Conservation (phyloP, 2,329 filamentous ascomycete genomes). For the Apiospora malaysiana region DNA sequence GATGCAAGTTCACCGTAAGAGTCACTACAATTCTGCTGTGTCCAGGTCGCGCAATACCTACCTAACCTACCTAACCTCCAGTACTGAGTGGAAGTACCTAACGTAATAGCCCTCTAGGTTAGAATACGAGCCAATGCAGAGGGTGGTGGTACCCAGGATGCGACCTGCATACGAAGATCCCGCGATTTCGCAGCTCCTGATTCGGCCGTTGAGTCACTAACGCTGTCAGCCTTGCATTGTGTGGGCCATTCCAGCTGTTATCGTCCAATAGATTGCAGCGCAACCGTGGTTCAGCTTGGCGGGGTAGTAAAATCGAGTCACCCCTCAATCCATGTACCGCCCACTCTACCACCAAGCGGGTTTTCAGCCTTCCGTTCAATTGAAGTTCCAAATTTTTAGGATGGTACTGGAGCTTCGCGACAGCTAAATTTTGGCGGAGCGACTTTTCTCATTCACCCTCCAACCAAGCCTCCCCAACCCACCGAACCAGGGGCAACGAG, state of each 20-base stretch:
- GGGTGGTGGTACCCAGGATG: not conserved
- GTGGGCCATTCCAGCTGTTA: not conserved
- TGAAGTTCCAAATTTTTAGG: conserved; percentile 1
- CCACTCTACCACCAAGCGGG: not conserved
- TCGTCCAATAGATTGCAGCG: not conserved
- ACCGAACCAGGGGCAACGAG: conserved; percentile 23
- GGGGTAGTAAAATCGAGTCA: conserved; percentile 1
- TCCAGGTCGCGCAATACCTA: conserved; percentile 11
- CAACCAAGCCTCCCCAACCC: not conserved
- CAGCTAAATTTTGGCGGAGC: conserved; percentile 1
- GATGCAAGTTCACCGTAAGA: not conserved
- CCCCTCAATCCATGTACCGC: not conserved
- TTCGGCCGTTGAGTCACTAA: not conserved
- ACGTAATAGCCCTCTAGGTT: not conserved
- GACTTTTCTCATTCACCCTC: not conserved
- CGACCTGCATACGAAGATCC: not conserved
- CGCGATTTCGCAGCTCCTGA: conserved; percentile 15
- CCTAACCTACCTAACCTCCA: not conserved
- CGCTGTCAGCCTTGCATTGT: not conserved
- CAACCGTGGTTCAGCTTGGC: conserved; percentile 1
- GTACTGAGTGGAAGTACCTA: not conserved
- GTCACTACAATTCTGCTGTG: conserved; percentile 19
- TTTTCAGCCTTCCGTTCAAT: conserved; percentile 2
- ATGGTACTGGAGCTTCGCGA: conserved; percentile 2
- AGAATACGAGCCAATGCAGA: too few species aligned